phyloP scores from a whole-genome alignment of 371 early-diverging fungal species.

The Rhizopus sp. region DNA sequence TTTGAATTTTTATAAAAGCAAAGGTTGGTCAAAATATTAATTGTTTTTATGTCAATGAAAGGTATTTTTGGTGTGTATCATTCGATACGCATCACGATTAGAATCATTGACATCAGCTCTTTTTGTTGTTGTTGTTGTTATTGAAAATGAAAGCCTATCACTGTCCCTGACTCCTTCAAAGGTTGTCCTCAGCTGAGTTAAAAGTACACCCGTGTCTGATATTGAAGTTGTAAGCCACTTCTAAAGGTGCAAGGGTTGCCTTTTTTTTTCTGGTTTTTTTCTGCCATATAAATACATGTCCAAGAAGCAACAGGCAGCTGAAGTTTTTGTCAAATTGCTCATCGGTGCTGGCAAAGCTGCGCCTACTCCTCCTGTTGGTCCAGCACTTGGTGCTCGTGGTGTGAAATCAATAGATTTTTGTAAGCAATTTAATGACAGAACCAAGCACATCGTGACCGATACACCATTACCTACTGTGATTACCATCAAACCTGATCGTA shows the following conservation, averaged over 20 bases:
- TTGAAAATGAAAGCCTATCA: too few relatives aligned
- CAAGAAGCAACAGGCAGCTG: slow-evolving; percentile 52
- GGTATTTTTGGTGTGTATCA: too few relatives aligned
- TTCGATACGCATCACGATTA: too few relatives aligned
- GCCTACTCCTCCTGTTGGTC: slow-evolving; percentile 96
- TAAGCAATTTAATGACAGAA: slow-evolving; percentile 97
- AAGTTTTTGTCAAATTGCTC: slow-evolving; percentile 63
- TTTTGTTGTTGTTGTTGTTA: too few relatives aligned
- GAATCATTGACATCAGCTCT: too few relatives aligned
- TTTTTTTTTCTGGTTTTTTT: slow-evolving; percentile 3
- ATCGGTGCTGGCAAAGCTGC: slow-evolving; percentile 92
- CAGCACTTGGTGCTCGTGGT: slow-evolving; percentile 96
- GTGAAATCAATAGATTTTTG: slow-evolving; percentile 99
- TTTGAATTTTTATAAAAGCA: too few relatives aligned
- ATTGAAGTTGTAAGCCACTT: slow-evolving; percentile 8
- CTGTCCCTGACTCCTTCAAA: too few relatives aligned
- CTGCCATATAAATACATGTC: slow-evolving; percentile 33
- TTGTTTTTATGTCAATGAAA: too few relatives aligned
- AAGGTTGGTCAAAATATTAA: too few relatives aligned
- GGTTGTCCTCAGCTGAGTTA: too few relatives aligned
- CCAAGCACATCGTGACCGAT: slow-evolving; percentile 80
- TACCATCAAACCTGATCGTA: slow-evolving; percentile 87
- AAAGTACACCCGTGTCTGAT: too few relatives aligned
- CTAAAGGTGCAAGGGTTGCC: slow-evolving; percentile 12
- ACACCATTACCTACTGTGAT: slow-evolving; percentile 89